Evolutionary conservation across 2,329 filamentous ascomycete species (phyloP), one percentile per base, ranked within the genome.

Genomic region (Scorias spongiosa): DNA sequence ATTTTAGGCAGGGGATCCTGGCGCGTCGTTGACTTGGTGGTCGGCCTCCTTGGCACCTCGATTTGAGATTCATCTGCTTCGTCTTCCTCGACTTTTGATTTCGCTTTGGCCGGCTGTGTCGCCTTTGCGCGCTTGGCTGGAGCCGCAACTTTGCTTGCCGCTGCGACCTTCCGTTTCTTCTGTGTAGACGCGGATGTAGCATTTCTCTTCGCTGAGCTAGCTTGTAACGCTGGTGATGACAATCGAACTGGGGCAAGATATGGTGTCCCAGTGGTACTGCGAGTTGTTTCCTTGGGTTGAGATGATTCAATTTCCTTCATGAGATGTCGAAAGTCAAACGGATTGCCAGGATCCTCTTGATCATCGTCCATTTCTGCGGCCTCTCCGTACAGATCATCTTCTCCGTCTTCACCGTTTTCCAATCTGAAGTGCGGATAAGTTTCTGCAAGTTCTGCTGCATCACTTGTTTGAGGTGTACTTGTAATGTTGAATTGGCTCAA

Each of bases 401-500:
- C 49, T 11, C 57, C 53, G 8, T 56, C 48, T 2, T 52, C 50
- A 28, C 48, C 48, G 18, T 47, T 44, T 15, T 52, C 49, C 18
- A 43, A 49, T 18, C 37, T 43, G 14, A 54, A 44, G 47, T 84
- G 84, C 9, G 77, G 70, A 57, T 84, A 79, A 55, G 80, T 72
- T 41, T 76, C 72, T 40, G 75, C 71, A 36, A 93, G 68, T 54
- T 72, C 76, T 28, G 75, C 73, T 43, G 71, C 63, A 51, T 84
- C 76, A 43, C 70, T 66, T 54, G 81, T 80, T 50, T 71, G 74
- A 2, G 81, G 84, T 11, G 78, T 78, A 44, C 73, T 76, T 42
- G 75, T 78, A 43, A 94, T 66, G 61, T 94, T 95, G 80, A 94
- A 88, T 56, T 85, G 80, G 63, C 93, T 82, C 34, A 80, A 79